These are phyloP conservation scores for Colletotrichum sp. DNA, from an alignment of 2,329 filamentous ascomycete genomes.

Conservation along the genomic window DNA sequence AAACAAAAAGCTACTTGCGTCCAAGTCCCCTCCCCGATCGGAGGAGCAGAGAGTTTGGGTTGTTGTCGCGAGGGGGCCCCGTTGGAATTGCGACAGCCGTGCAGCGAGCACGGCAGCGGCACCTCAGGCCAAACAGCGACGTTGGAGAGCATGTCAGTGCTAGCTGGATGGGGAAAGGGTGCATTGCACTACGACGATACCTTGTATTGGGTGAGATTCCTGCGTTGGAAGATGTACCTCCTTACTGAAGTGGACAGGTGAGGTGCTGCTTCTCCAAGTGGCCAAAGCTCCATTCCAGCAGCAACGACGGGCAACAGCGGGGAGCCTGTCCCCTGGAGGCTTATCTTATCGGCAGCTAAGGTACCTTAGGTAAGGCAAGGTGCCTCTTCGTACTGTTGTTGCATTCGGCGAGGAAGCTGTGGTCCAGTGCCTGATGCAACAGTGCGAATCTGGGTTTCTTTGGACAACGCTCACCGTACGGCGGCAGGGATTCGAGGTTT, in stretches of 20 bases:
- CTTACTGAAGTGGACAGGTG: not conserved
- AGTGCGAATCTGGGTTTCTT: not conserved
- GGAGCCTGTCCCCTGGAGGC: not conserved
- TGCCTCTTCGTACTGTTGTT: not conserved
- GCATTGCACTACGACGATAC: not conserved
- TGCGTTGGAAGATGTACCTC: not conserved
- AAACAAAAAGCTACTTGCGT: not conserved
- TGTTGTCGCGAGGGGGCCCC: slow-evolving; percentile 5
- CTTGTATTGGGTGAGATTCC: not conserved
- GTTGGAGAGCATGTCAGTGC: not conserved
- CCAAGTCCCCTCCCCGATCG: not conserved
- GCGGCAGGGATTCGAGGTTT: not conserved
- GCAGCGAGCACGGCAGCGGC: not conserved
- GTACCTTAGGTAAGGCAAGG: not conserved
- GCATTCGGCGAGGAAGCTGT: slow-evolving; percentile 1
- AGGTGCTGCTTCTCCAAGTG: not conserved
- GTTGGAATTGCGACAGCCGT: slow-evolving; percentile 14
- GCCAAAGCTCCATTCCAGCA: not conserved
- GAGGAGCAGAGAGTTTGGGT: not conserved
- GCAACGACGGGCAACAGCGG: not conserved
- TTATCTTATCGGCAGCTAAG: not conserved
- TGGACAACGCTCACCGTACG: not conserved
- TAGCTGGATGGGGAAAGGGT: not conserved
- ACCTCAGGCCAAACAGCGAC: not conserved
- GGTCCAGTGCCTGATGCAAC: slow-evolving; percentile 4